phyloP scores from a whole-genome alignment of 108 stramenopile genomes.

The Pseudonitzschia delicatissima region DNA sequence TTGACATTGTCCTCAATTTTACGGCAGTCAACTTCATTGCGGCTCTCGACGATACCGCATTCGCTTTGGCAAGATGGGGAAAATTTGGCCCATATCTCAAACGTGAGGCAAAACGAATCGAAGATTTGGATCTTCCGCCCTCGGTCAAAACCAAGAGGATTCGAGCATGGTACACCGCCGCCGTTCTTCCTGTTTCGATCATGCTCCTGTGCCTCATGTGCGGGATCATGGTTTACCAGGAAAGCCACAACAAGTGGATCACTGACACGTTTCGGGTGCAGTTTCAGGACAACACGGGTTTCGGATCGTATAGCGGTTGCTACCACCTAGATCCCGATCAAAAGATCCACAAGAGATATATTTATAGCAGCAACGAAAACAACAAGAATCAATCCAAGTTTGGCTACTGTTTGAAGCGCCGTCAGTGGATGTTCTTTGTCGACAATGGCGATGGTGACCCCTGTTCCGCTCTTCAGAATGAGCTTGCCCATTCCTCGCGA shows the following conservation, averaged over 20 bases:
- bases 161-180: neutral
- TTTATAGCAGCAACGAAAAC: neutral
- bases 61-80: neutral
- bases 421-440: neutral
- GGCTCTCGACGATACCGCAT: neutral
- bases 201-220: neutral
- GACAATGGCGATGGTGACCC: neutral
- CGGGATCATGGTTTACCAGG: neutral
- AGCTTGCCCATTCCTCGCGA: neutral
- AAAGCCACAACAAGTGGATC: neutral
- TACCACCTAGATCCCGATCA: neutral
- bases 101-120: slow-evolving; percentile 1
- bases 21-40: slow-evolving; percentile 1
- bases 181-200: neutral
- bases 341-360: neutral
- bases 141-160: neutral
- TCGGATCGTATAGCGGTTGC: neutral
- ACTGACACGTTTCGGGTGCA: slow-evolving; percentile 1
- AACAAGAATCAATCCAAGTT: neutral
- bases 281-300: neutral
- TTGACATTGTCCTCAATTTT: slow-evolving; percentile 12
- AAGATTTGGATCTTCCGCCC: neutral
- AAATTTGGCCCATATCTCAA: neutral
- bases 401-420: neutral
- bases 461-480: neutral